Base-by-base conservation (phyloP, 495 filamentous ascomycete genomes). In the Hypoxylon fuscum region DNA sequence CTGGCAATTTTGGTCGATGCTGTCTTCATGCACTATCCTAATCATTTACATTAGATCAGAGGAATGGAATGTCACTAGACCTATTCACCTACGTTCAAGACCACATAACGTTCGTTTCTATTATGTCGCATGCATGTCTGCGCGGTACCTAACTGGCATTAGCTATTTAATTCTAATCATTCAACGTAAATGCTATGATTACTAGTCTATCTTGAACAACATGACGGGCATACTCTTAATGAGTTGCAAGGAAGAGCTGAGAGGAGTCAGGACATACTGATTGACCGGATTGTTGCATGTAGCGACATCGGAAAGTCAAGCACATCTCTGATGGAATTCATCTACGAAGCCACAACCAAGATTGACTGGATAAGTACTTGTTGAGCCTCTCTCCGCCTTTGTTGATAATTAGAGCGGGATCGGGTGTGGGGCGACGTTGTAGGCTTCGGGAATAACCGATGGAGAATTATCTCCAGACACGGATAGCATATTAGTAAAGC, bases 1-100 rank as follows among this genome's bases (percentile, higher is more conserved):
- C 12, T 63, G 69, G 48, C 58, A 64, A 66, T 71, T 71, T 71
- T 71, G 69, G 66, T 55, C 52, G 66, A 62, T 61, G 41, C 35
- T 56, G 37, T 47, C 52, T 50, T 62, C 64, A 67, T 69, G 62
- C 69, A 71, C 29, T 55, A 52, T 60, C 40, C 22, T 66, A 66
- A 52, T 52, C 40, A 59, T 50, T 46, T 60, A 56, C 32, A 50
- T 56, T 54, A 59, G 55, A 60, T 66, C 49, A 31, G 40, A 31
- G 38, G 40, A 59, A 59, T 65, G 62, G 40, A 59, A 59, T 65
- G 62, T 50, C 49, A 65, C 45, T 34, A 59, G 43, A 55, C 55
- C 29, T 55, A 52, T 63, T 57, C 41, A 32, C 59, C 20, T 56
- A 56, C 15, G 15, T 42, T 3, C 25, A n/a, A n/a, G n/a, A n/a